Evolutionary conservation across 345 rosid genomes (phyloP), one percentile per base, ranked within the genome.

Genomic region (Eucalyptus brandiana): DNA sequence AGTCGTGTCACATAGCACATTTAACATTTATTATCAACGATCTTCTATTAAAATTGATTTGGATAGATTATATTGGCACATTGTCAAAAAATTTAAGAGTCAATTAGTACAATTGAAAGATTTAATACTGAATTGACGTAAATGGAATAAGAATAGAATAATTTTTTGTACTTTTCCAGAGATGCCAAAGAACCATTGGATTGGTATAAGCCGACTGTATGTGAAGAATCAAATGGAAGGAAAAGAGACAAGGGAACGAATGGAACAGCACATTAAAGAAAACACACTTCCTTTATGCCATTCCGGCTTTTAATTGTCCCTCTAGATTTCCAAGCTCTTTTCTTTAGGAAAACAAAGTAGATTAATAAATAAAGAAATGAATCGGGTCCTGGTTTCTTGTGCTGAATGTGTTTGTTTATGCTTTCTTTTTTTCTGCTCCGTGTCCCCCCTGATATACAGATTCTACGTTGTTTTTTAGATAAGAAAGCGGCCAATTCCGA

Each of bases 371-470:
- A 88, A 91, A 87, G 87, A 91, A 86, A 30, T 51, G 87, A 51
- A 86, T 86, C 16, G 60, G 28, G 60, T 86, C 91, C 91, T 91
- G 90, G 92, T 93, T 94, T 91, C 93, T 92, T 93, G 93, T 89
- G 92, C 94, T 91, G 80, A 87, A 90, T 92, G 88, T 91, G 90
- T 81, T 94, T 91, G 93, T 93, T 92, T 93, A 88, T 91, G 93
- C 93, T 92, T 93, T 94, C 58, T 87, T 90, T 91, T 91, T 88
- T 90, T 90, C 87, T 85, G 86, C 89, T 91, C 91, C 90, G 89
- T 91, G 88, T 90, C 87, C 86, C 30, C 40, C 58, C 56, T 48
- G 53, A 69, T 76, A 54, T 54, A 21, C 87, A 32, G 62, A 86
- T 51, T 50, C 58, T 53, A 86, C 56, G 87, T 92, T 88, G 87